Evolutionary conservation across 371 early-diverging fungal species (phyloP), one percentile per base, ranked within the genome.

Genomic region (Actinomortierella wolfii): DNA sequence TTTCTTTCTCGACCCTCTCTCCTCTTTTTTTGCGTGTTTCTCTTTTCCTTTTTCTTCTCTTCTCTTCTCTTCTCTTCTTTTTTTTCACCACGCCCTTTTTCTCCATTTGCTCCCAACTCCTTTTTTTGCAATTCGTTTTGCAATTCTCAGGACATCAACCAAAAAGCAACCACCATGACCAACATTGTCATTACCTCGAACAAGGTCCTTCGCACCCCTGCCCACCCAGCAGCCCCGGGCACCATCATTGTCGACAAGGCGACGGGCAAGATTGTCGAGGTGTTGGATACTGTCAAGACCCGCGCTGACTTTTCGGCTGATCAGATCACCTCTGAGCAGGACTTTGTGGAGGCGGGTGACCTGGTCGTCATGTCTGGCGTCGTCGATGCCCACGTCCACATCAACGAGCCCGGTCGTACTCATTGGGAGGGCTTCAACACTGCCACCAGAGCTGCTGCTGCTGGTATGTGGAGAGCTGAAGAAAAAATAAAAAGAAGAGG

Each of bases 341-440:
- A 78, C 14, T 59, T 76, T 49, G 29, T 85, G 11, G 78, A 84
- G 45, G 84, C 82, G 23, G 80, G 83, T 46, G 77, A 82, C 45
- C 78, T 81, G 56, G 78, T 92, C 13, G 73, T 92, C 39, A 88
- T 91, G 83, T 83, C 92, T 26, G 92, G 91, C 28, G 59, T 91
- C 18, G 85, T 92, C 23, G 92, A 92, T 74, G 89, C 89, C 29
- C 92, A 92, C 67, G 89, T 91, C 14, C 92, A 91, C 67, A 82
- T 92, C 71, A 91, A 91, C 63, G 90, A 91, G 68, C 92, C 92
- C 17, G 92, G 92, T 26, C 83, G 92, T 68, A 92, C 92, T 48
- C 85, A 89, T 57, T 92, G 92, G 92, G 92, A 92, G 75, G 92
- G 92, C 9, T 90, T 92, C 53, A 87, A 83, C 55, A 92, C 90